Conservation (phyloP, 1,139 yeast species). For the Debaryomyces sp. region DNA sequence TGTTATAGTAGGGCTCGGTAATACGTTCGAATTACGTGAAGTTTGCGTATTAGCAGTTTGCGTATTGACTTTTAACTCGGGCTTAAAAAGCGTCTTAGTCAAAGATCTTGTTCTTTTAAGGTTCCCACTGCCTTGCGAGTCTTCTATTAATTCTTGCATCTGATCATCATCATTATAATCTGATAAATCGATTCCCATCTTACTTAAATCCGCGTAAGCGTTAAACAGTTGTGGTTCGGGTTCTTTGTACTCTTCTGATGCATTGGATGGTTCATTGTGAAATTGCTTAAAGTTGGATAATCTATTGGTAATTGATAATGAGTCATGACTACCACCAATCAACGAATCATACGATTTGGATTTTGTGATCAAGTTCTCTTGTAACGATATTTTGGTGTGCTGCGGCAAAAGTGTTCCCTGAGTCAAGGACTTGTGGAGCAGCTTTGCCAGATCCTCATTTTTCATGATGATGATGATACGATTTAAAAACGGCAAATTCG, state of each 20-base stretch:
- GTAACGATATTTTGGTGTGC: slow-evolving; percentile 36
- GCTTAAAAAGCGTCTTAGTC: slow-evolving; percentile 42
- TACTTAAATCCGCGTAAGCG: slow-evolving; percentile 29
- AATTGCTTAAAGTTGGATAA: slow-evolving; percentile 31
- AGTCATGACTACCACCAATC: slow-evolving; percentile 12
- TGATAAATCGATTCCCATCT: slow-evolving; percentile 33
- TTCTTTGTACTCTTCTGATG: slow-evolving; percentile 32
- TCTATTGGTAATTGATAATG: slow-evolving; percentile 22
- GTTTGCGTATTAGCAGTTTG: slow-evolving; percentile 1
- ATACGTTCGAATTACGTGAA: slow-evolving; percentile 12
- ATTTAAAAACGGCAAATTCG: slow-evolving; percentile 44
- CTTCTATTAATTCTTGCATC: slow-evolving; percentile 22
- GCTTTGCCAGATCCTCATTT: slow-evolving; percentile 32
- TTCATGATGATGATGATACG: slow-evolving; percentile 45
- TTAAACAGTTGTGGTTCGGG: slow-evolving; percentile 43
- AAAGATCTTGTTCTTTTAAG: slow-evolving; percentile 26
- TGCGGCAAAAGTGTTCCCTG: slow-evolving; percentile 10
- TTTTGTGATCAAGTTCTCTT: slow-evolving; percentile 43
- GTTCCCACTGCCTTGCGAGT: slow-evolving; percentile 4
- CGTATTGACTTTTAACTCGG: slow-evolving; percentile 29
- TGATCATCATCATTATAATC: slow-evolving; percentile 27
- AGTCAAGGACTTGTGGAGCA: slow-evolving; percentile 25
- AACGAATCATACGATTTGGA: slow-evolving; percentile 42
- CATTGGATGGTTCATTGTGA: slow-evolving; percentile 19
- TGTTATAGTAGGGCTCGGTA: slow-evolving; percentile 44